These are phyloP conservation scores for Cephaloascus albidus DNA, from an alignment of 805 yeast genomes.

Conservation along the genomic window DNA sequence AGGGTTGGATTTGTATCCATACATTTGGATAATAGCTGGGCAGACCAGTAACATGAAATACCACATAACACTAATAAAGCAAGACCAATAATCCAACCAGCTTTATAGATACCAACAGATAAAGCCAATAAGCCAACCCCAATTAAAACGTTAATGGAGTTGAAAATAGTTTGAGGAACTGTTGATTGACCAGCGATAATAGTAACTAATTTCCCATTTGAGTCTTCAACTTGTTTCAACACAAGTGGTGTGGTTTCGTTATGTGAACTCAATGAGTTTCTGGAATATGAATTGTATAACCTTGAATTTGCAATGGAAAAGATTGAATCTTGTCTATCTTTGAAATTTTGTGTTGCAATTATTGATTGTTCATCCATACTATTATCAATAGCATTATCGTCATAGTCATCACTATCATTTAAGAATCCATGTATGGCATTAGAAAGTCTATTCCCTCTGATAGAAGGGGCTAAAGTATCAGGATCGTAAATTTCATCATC, in stretches of 20 bases:
- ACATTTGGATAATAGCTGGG: slow-evolving; percentile 61
- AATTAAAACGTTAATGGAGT: slow-evolving; percentile 55
- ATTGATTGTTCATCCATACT: neutral
- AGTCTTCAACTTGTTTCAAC: slow-evolving; percentile 56
- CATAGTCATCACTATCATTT: neutral
- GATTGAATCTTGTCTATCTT: neutral
- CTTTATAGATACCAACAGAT: slow-evolving; percentile 53
- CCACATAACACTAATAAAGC: slow-evolving; percentile 55
- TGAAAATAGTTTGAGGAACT: slow-evolving; percentile 61
- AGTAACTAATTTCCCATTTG: slow-evolving; percentile 61
- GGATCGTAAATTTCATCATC: slow-evolving; percentile 66
- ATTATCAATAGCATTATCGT: neutral
- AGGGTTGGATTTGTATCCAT: slow-evolving; percentile 74
- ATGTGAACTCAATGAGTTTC: neutral
- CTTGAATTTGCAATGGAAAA: neutral
- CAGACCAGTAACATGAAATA: slow-evolving; percentile 64
- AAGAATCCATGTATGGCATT: slow-evolving; percentile 14
- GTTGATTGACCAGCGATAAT: slow-evolving; percentile 77
- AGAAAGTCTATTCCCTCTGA: slow-evolving; percentile 56
- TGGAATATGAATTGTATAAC: neutral
- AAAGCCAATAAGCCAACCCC: slow-evolving; percentile 63
- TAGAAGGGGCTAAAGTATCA: slow-evolving; percentile 55
- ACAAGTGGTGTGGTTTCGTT: slow-evolving; percentile 38
- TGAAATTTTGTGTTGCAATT: neutral
- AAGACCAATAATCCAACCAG: slow-evolving; percentile 62